A percentile compares a stretch with the other conserved stretches of the same genome.
Evolutionary conservation across 441 rosid genomes (phyloP).

Genomic region (Dalechampia spathulata): DNA sequence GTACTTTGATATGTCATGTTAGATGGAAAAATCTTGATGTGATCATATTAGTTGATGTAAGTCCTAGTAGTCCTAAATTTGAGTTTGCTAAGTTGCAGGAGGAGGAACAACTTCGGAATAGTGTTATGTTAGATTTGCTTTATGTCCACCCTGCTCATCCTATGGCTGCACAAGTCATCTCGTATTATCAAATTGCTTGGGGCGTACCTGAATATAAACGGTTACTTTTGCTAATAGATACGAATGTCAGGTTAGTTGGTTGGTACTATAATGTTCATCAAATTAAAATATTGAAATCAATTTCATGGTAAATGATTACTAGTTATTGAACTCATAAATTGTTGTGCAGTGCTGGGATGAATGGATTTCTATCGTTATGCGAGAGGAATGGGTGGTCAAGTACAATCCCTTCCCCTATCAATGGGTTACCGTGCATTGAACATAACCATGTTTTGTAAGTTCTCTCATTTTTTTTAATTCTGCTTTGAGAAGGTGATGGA

Average conservation of each 20-base stretch:
- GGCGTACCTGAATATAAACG: conserved; percentile 36
- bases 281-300: conserved; percentile 3
- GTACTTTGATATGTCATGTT: neutral
- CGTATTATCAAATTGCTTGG: conserved; percentile 27
- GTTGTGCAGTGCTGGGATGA: conserved; percentile 78
- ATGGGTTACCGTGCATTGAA: conserved; percentile 54
- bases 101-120: conserved; percentile 75
- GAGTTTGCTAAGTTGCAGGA: conserved; percentile 33
- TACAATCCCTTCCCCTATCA: conserved; percentile 53
- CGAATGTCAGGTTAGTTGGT: conserved; percentile 53
- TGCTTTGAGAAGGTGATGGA: conserved; percentile 10
- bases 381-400: conserved; percentile 48
- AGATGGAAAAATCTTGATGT: neutral
- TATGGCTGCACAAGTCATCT: conserved; percentile 39
- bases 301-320: conserved; percentile 5
- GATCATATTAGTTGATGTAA: neutral
- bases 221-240: conserved; percentile 35
- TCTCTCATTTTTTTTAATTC: conserved; percentile 13
- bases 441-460: conserved; percentile 69
- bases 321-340: conserved; percentile 13
- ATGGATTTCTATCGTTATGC: conserved; percentile 63
- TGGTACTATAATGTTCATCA: neutral
- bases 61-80: conserved; percentile 11
- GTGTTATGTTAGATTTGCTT: conserved; percentile 74
- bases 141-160: conserved; percentile 64